Evolutionary conservation across 2,329 filamentous ascomycete genomes (phyloP), one percentile per base, ranked within the genome.

Genomic region (Fusarium palustre): DNA sequence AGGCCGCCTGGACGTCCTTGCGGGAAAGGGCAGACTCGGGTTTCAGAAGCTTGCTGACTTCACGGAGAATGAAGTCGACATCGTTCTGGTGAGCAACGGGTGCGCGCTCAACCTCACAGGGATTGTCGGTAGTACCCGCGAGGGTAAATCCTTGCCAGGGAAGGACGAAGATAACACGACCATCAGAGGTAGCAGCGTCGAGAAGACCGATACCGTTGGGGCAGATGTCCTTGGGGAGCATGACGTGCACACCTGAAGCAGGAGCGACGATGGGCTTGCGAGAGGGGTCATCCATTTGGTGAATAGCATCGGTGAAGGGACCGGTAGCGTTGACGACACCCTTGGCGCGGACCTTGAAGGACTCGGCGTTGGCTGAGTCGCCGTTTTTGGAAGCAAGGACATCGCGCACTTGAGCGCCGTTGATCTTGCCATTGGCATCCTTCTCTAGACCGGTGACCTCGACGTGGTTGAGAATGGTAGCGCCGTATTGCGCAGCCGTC

Each of bases 121-220:
- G 89, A 59, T 89, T 90, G 74, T 96, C 92, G 4, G 92, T 96
- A 16, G 92, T 95, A 71, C 92, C 92, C 50, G 92, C 92, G 65
- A 96, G 92, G 9, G 92, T 95, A 82, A 92, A 92, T 55, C 92
- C 92, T 79, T 95, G 91, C 92, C 92, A 96, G 10, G 92, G 92
- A 54, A 96, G 84, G 78, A 96, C 93, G 84, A 96, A 96, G 74
- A 96, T 92, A 68, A 96, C 92, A 75, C 92, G 89, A n/a, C 92
- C 92, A 74, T 96, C 92, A 1, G 92, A 94, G 7, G 66, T 69
- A 5, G 92, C 94, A 41, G 92, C 92, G 73, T 95, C 92, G 69
- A 96, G 92, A 52, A 96, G 84, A 66, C 92, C 92, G 90, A 95
- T 94, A 76, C 92, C 89, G 56, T 90, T 87, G 55, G 92, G 92